phyloP scores from a whole-genome alignment of 2,329 filamentous ascomycete genomes.

The Alternaria consortialis region DNA sequence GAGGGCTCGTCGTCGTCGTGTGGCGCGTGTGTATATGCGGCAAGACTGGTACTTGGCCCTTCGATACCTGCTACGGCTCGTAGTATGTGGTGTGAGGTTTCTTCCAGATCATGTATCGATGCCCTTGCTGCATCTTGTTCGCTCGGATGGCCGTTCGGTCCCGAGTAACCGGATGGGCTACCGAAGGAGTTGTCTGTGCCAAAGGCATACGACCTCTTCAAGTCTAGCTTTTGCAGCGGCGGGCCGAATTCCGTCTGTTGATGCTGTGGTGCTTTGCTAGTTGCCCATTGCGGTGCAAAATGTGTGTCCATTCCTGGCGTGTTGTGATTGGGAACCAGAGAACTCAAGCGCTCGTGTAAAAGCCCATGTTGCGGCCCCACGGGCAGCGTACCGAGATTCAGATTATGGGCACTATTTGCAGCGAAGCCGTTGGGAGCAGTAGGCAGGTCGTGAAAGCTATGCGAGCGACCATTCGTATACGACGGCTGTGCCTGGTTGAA shows the following conservation, averaged over 20 bases:
- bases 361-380: slow-evolving; percentile 37
- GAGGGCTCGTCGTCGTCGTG: slow-evolving; percentile 35
- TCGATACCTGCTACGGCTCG: slow-evolving; percentile 16
- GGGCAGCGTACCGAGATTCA: slow-evolving; percentile 18
- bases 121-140: slow-evolving; percentile 36
- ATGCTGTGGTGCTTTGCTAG: slow-evolving; percentile 28
- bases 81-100: slow-evolving; percentile 27
- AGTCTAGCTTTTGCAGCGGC: slow-evolving; percentile 20
- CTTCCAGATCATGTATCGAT: slow-evolving; percentile 35
- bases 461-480: slow-evolving; percentile 30
- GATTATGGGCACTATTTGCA: slow-evolving; percentile 13
- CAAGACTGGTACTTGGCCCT: slow-evolving; percentile 18
- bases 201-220: slow-evolving; percentile 48
- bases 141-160: slow-evolving; percentile 31
- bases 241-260: slow-evolving; percentile 31
- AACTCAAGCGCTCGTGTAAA: slow-evolving; percentile 42
- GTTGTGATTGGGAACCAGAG: slow-evolving; percentile 41
- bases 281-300: slow-evolving; percentile 39
- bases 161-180: slow-evolving; percentile 39
- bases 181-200: slow-evolving; percentile 50
- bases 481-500: slow-evolving; percentile 43
- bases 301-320: slow-evolving; percentile 41
- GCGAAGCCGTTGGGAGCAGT: slow-evolving; percentile 8
- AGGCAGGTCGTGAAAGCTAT: slow-evolving; percentile 32
- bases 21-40: slow-evolving; percentile 11